Evolutionary conservation across 2,329 filamentous ascomycete species (phyloP).

Genomic region (Clarireedia homoeocarpa): DNA sequence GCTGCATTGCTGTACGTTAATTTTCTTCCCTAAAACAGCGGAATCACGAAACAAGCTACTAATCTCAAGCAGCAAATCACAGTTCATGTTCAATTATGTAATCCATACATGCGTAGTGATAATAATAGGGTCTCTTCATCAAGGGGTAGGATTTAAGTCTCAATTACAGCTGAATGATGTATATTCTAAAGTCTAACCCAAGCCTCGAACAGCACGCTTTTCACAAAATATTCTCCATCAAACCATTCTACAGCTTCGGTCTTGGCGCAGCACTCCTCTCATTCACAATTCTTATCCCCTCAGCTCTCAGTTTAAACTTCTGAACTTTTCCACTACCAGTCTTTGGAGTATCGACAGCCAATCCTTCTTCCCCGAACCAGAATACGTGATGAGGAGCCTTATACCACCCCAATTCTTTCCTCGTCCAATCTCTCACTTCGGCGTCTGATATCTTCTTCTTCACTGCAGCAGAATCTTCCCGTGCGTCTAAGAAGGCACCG

Average conservation of each 20-base stretch:
- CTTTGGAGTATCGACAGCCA: conserved; percentile 45
- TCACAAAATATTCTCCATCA: not conserved
- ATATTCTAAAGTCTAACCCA: too few relatives aligned
- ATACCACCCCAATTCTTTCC: conserved; percentile 52
- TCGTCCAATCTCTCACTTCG: conserved; percentile 55
- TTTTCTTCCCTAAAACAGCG: too few relatives aligned
- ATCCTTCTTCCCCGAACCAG: conserved; percentile 56
- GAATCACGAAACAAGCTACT: too few relatives aligned
- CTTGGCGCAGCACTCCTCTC: conserved; percentile 3
- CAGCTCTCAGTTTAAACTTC: conserved; percentile 38
- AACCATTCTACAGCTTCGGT: not conserved
- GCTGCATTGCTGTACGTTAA: too few relatives aligned
- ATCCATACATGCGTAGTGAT: too few relatives aligned
- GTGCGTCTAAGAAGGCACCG: conserved; percentile 55
- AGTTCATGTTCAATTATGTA: too few relatives aligned
- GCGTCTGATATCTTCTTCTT: conserved; percentile 55
- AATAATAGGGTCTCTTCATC: too few relatives aligned
- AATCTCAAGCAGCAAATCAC: too few relatives aligned
- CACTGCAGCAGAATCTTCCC: conserved; percentile 40
- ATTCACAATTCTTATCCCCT: conserved; percentile 17
- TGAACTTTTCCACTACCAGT: conserved; percentile 68
- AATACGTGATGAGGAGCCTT: conserved; percentile 70
- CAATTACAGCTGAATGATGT: too few relatives aligned
- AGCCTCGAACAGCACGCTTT: too few relatives aligned
- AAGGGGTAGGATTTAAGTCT: too few relatives aligned